phyloP scores from a whole-genome alignment of 768 basidiomycete species.

The Udeniomyces megalosporus region DNA sequence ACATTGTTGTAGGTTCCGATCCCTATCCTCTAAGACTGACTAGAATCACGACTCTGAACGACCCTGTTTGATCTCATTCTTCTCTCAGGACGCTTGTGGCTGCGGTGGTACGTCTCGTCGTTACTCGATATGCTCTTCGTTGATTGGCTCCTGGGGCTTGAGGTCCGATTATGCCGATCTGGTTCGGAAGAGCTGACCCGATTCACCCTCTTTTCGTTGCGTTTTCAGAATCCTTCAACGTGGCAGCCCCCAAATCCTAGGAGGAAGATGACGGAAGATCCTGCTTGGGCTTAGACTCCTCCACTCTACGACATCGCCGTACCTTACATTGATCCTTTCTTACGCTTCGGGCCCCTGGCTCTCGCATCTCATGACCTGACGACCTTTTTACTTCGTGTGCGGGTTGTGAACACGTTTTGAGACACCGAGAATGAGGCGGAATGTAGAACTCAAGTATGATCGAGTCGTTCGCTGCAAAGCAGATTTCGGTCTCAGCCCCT shows the following conservation, averaged over 20 bases:
- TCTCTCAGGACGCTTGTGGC: slow-evolving; percentile 10
- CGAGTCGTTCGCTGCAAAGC: no score
- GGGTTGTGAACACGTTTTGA: no score
- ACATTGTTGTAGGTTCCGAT: slow-evolving; percentile 5
- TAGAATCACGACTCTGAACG: not conserved
- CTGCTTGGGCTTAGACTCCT: not conserved
- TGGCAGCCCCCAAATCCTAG: not conserved
- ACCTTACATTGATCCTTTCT: no score
- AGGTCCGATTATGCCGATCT: not conserved
- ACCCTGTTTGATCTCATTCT: not conserved
- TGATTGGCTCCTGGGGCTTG: not conserved
- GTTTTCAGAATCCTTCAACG: slow-evolving; percentile 5
- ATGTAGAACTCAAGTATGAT: no score
- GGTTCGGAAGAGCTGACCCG: slow-evolving; percentile 1
- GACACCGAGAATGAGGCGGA: no score
- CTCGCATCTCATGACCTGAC: no score
- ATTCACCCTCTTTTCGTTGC: not conserved
- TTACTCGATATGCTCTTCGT: not conserved
- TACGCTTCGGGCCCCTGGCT: no score
- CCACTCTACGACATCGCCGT: no score
- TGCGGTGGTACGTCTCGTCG: slow-evolving; percentile 10
- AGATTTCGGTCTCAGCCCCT: not conserved
- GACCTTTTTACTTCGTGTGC: no score
- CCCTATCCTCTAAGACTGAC: not conserved
- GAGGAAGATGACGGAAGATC: no score